Percentiles rank a stretch among this genome's conserved stretches.
These are phyloP conservation scores for Cercospora beticola DNA, from an alignment of 2,329 filamentous ascomycete species.

Conservation along the genomic window DNA sequence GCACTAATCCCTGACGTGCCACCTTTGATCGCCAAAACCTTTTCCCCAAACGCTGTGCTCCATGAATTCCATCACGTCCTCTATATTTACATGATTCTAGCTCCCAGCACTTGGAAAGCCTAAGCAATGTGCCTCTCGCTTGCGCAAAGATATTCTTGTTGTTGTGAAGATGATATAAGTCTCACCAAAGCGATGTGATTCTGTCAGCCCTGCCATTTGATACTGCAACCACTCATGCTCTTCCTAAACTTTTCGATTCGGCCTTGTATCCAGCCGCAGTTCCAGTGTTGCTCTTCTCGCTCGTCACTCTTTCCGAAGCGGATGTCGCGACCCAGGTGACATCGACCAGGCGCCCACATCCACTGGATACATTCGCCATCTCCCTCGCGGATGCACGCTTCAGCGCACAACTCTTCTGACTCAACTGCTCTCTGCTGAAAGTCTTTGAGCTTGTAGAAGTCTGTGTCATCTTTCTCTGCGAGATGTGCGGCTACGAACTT, in stretches of 20 bases:
- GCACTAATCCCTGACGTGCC: neutral
- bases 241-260: slow-evolving; percentile 30
- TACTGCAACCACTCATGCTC: slow-evolving; percentile 26
- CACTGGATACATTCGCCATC: slow-evolving; percentile 38
- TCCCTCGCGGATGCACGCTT: slow-evolving; percentile 29
- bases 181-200: neutral
- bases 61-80: neutral
- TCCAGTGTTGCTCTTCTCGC: slow-evolving; percentile 33
- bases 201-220: slow-evolving; percentile 26
- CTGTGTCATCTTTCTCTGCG: slow-evolving; percentile 24
- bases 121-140: neutral
- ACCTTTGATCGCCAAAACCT: neutral
- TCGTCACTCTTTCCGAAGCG: slow-evolving; percentile 38
- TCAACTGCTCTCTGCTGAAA: slow-evolving; percentile 32
- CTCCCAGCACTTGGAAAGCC: neutral
- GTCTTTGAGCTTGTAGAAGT: slow-evolving; percentile 26
- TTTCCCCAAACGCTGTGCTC: neutral
- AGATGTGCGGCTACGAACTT: slow-evolving; percentile 30
- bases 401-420: slow-evolving; percentile 33
- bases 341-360: slow-evolving; percentile 38
- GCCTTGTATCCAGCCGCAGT: slow-evolving; percentile 36
- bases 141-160: neutral
- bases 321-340: slow-evolving; percentile 36
- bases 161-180: neutral
- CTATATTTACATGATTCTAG: neutral